Conservation (phyloP, 1,139 yeast genomes). For the Hemisphaericaspora xylofermentans region DNA sequence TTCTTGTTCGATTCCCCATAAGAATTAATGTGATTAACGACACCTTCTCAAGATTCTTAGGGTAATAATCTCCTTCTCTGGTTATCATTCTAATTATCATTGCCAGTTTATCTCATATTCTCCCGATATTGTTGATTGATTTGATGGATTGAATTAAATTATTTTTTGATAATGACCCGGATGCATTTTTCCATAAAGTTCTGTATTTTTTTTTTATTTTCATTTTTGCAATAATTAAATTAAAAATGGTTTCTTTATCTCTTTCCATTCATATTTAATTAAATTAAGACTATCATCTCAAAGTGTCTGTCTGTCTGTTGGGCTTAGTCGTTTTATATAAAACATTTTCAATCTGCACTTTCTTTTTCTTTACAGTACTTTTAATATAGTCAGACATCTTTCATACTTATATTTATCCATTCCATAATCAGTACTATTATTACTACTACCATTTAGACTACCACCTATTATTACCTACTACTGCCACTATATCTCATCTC, state of each 20-base stretch:
- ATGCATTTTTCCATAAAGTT: not conserved
- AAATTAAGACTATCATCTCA: too few relatives aligned
- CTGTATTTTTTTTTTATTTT: not conserved
- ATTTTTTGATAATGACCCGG: too few relatives aligned
- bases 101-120: too few relatives aligned
- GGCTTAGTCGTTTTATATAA: not conserved
- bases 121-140: too few relatives aligned
- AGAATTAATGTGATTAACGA: too few relatives aligned
- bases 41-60: too few relatives aligned
- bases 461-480: not conserved
- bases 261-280: not conserved
- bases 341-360: constrained; percentile 1
- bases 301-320: too few relatives aligned
- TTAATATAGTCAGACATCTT: not conserved
- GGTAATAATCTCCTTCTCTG: too few relatives aligned
- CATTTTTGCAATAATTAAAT: not conserved
- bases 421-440: not conserved
- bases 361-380: not conserved
- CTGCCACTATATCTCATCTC: not conserved
- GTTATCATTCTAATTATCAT: too few relatives aligned
- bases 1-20: too few relatives aligned
- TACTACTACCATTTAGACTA: not conserved
- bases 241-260: not conserved
- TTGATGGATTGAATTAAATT: too few relatives aligned
- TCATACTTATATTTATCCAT: not conserved